Evolutionary conservation across 768 basidiomycete genomes (phyloP).

Genomic region (Cantharellus cinnabarinus): DNA sequence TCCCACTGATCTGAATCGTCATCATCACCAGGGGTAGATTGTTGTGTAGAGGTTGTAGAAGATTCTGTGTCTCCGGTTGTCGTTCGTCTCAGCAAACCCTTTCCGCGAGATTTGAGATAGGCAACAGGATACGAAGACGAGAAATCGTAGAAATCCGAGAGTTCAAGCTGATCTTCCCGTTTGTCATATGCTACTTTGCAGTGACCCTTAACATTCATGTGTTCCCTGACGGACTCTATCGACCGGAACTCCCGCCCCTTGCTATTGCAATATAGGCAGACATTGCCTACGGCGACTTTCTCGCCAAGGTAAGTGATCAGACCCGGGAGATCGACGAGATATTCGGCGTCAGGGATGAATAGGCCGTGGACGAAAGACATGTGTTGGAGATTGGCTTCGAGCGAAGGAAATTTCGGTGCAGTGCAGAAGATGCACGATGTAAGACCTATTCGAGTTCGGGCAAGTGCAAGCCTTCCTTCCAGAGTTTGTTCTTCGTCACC

Average conservation of each 20-base stretch:
- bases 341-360: slow-evolving; percentile 88
- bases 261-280: slow-evolving; percentile 81
- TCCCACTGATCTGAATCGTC: slow-evolving; percentile 16
- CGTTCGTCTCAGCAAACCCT: slow-evolving; percentile 3
- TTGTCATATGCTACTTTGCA: slow-evolving; percentile 89
- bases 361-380: slow-evolving; percentile 83
- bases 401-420: slow-evolving; percentile 21
- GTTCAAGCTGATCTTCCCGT: slow-evolving; percentile 58
- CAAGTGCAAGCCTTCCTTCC: slow-evolving; percentile 55
- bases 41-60: slow-evolving; percentile 13
- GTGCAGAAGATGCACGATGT: slow-evolving; percentile 78
- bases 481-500: slow-evolving; percentile 17
- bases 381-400: slow-evolving; percentile 57
- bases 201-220: slow-evolving; percentile 91
- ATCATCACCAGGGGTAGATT: slow-evolving; percentile 11
- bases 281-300: slow-evolving; percentile 81
- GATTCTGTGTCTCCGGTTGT: slow-evolving; percentile 8
- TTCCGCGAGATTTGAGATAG: slow-evolving; percentile 13
- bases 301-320: slow-evolving; percentile 74
- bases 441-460: slow-evolving; percentile 39
- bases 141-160: slow-evolving; percentile 92
- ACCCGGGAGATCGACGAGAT: slow-evolving; percentile 64
- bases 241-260: slow-evolving; percentile 64
- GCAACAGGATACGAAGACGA: slow-evolving; percentile 49
- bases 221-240: slow-evolving; percentile 74